phyloP scores from a whole-genome alignment of 306 rosid species.

The Castanea sativa region DNA sequence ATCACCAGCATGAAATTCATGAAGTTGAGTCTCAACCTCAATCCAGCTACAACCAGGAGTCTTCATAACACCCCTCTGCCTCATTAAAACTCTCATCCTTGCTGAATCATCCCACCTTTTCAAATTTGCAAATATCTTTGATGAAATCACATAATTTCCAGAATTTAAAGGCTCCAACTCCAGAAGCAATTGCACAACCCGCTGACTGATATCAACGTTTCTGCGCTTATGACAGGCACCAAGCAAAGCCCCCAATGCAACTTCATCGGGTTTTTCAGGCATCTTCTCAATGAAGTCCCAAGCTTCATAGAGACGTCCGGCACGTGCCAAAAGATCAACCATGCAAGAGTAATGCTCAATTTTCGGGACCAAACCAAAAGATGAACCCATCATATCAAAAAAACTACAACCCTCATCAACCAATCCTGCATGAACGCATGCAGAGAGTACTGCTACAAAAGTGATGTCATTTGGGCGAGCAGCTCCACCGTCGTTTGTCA shows the following conservation, averaged over 20 bases:
- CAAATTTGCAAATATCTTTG: constrained; percentile 64
- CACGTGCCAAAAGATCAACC: constrained; percentile 89
- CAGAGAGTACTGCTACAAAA: constrained; percentile 85
- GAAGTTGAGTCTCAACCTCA: constrained; percentile 58
- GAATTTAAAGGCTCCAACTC: constrained; percentile 89
- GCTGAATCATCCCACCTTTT: constrained; percentile 90
- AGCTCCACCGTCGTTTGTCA: constrained; percentile 58
- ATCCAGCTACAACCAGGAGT: constrained; percentile 99
- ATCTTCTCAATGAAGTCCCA: constrained; percentile 77
- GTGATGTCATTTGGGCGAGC: constrained; percentile 79
- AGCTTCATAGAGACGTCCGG: constrained; percentile 75
- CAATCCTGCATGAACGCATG: constrained; percentile 87
- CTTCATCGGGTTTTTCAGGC: constrained; percentile 89
- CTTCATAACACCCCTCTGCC: constrained; percentile 71
- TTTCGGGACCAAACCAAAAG: constrained; percentile 71
- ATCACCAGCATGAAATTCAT: constrained; percentile 85
- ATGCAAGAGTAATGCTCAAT: constrained; percentile 95
- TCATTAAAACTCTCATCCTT: constrained; percentile 84
- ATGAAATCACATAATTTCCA: constrained; percentile 80
- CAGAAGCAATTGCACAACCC: constrained; percentile 61
- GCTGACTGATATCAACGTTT: constrained; percentile 64
- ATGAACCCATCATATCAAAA: constrained; percentile 65
- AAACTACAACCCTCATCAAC: constrained; percentile 65
- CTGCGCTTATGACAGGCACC: constrained; percentile 74
- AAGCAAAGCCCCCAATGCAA: constrained; percentile 77